These are phyloP conservation scores for Peronospora destructor DNA, from an alignment of 352 stramenopile genomes.

Conservation along the genomic window DNA sequence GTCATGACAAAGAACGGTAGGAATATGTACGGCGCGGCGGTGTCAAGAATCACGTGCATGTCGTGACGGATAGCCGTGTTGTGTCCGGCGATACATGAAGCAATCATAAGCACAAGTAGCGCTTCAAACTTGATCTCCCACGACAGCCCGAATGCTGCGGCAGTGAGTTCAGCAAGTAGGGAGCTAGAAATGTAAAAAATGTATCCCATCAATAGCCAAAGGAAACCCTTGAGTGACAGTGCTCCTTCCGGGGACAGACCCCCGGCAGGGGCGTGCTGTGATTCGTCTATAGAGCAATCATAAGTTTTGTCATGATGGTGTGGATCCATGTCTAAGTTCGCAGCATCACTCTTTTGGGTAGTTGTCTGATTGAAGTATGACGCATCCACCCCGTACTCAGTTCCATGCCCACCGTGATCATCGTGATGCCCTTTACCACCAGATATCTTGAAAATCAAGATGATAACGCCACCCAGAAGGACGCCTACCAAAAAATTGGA, in stretches of 20 bases:
- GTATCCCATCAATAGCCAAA: conserved; percentile 57
- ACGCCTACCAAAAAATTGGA: conserved; percentile 47
- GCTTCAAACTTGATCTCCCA: conserved; percentile 67
- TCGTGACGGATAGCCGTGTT: conserved; percentile 52
- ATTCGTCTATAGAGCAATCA: too few species aligned
- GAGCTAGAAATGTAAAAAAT: conserved; percentile 64
- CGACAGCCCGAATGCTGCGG: conserved; percentile 38
- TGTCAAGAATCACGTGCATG: conserved; percentile 70
- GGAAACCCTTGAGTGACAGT: conserved; percentile 51
- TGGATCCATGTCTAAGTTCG: too few species aligned
- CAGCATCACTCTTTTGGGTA: too few species aligned
- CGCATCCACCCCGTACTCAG: not conserved
- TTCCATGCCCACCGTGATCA: too few species aligned
- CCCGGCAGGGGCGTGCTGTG: too few species aligned
- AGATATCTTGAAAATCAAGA: conserved; percentile 54
- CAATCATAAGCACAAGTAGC: conserved; percentile 63
- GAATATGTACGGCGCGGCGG: conserved; percentile 57
- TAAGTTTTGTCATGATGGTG: too few species aligned
- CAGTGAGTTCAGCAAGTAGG: too few species aligned
- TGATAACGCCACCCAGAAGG: conserved; percentile 34
- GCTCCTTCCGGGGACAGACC: too few species aligned
- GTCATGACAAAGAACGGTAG: conserved; percentile 76
- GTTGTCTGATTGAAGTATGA: too few species aligned
- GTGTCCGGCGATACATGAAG: conserved; percentile 57
- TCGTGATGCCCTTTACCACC: conserved; percentile 24